phyloP scores from a whole-genome alignment of 148 eudicot species.

The Amaranthus palmeri region DNA sequence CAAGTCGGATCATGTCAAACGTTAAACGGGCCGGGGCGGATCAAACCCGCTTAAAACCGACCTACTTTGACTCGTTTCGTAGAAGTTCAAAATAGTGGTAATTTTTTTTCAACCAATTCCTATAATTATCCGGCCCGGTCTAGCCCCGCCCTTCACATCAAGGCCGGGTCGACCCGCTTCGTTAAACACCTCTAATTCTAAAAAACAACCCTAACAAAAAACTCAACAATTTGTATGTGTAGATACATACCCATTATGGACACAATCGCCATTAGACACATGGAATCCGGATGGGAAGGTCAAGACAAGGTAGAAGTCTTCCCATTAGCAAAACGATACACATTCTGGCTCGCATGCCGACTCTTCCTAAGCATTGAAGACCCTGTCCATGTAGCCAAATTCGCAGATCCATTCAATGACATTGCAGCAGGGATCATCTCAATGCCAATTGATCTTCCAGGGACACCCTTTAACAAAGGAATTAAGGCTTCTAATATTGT shows the following conservation, averaged over 20 bases:
- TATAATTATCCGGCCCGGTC: no score
- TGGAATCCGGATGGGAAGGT: constrained; percentile 43
- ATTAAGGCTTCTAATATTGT: constrained; percentile 28
- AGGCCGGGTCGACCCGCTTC: no score
- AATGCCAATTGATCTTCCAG: constrained; percentile 31
- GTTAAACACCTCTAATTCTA: background rate
- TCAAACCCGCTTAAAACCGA: no score
- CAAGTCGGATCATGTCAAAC: no score
- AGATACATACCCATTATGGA: constrained; percentile 36
- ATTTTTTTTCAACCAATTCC: no score
- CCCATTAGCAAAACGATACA: constrained; percentile 24
- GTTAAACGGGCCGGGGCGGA: no score
- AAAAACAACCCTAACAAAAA: background rate
- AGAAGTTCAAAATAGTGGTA: no score
- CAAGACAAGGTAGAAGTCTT: constrained; percentile 30
- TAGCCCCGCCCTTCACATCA: no score
- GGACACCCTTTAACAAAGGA: constrained; percentile 35
- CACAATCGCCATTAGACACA: constrained; percentile 40
- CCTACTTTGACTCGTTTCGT: no score
- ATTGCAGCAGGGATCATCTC: constrained; percentile 33
- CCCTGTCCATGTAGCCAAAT: constrained; percentile 16
- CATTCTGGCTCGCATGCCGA: constrained; percentile 28
- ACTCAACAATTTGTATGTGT: no score
- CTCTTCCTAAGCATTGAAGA: constrained; percentile 24
- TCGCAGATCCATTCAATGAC: constrained; percentile 22